Evolutionary conservation across 495 filamentous ascomycete species (phyloP).

Genomic region (Penicillium atrosanguineum): DNA sequence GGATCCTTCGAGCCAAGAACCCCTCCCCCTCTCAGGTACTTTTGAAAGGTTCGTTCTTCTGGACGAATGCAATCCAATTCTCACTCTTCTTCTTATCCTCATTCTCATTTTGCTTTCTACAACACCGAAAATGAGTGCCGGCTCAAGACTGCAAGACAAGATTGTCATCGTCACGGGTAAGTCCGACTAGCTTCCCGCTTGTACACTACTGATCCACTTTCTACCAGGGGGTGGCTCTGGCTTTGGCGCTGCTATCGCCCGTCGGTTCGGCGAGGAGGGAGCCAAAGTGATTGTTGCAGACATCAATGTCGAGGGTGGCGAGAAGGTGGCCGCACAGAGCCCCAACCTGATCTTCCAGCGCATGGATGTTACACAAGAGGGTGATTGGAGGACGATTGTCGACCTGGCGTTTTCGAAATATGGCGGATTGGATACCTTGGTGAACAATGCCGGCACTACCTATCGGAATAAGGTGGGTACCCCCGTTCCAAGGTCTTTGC

Average conservation of each 20-base stretch:
- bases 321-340: constrained; percentile 41
- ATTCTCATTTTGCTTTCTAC: neutral
- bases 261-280: constrained; percentile 56
- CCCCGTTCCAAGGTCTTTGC: neutral
- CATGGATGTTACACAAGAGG: constrained; percentile 49
- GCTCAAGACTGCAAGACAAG: constrained; percentile 68
- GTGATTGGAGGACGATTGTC: constrained; percentile 49
- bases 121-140: constrained; percentile 16
- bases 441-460: constrained; percentile 71
- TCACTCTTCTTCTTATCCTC: too few relatives aligned
- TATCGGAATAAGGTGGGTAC: constrained; percentile 60
- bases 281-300: constrained; percentile 58
- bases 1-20: neutral
- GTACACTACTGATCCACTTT: neutral
- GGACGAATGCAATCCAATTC: neutral
- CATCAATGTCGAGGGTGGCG: constrained; percentile 53
- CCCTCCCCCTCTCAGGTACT: constrained; percentile 2
- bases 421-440: constrained; percentile 55
- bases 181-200: neutral
- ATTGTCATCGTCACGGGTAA: constrained; percentile 87
- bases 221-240: constrained; percentile 51
- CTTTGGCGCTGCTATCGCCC: constrained; percentile 57
- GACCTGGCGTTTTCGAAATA: constrained; percentile 45
- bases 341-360: constrained; percentile 45
- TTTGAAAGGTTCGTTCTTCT: neutral